Base-by-base conservation (phyloP, 352 stramenopile genomes). In the Peronospora destructor region DNA sequence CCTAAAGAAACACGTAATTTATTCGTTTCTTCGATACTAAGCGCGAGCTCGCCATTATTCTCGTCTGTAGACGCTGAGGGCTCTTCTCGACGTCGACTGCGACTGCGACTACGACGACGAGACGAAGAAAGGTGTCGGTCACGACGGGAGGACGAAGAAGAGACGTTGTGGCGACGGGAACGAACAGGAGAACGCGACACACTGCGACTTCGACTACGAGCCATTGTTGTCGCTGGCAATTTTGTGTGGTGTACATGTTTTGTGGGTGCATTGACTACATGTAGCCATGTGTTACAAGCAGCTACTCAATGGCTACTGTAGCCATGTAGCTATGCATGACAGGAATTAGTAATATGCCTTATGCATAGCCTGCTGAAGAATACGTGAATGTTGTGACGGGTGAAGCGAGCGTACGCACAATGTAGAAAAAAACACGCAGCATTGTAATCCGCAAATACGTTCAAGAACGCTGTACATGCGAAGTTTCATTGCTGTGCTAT, bases 21-120 rank as follows among this genome's bases (percentile, higher is more conserved):
- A 62, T 93, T 93, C 26, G 79, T 93, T 54, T 91, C 82, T 35
- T 93, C 79, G 48, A 93, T 67, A 40, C 73, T 91, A 51, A 91
- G 75, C 12, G 76, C 84, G 39, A 89, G 84, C 56, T 93, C 82
- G 29, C 82, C 82, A 37, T 84, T 85, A 50, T 85, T 82, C 25
- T 87, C 73, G 7, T 69, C 68, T 2, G 52, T 12, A 4, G 56
- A n/a, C 8, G 29, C 16, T 32, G 30, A 11, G 0, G 43, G 39
- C 10, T 56, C 53, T 1, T 56, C 49, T 23, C 42, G 63, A 49
- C 41, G 56, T 56, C 53, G 55, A 43, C 46, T 59, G 43, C 65
- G 29, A 19, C 61, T 74, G n/a, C 51, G 53, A 45, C 58, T 76
- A 12, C 53, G 49, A 48, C 57, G 58, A 33, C 59, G 60, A 9